Conservation (phyloP, 176 grass and related monocot genomes). For the Areca catechu region DNA sequence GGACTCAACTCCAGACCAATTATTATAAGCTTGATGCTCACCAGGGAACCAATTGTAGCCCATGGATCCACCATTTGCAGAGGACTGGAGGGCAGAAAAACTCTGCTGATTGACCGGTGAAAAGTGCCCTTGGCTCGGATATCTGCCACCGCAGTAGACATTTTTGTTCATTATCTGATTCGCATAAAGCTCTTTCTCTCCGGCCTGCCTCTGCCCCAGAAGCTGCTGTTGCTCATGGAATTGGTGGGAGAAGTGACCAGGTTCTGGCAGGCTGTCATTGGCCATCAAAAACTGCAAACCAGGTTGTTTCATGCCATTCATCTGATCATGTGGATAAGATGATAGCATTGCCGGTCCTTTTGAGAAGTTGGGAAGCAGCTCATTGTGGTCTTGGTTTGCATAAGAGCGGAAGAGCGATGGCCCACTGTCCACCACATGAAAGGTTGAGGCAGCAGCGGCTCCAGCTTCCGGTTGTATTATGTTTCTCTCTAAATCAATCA, state of each 20-base stretch:
- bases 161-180: constrained; percentile 24
- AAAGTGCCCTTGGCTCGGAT: constrained; percentile 21
- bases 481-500: constrained; percentile 25
- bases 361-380: constrained; percentile 16
- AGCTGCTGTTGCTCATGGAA: constrained; percentile 26
- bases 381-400: constrained; percentile 22
- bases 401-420: constrained; percentile 22
- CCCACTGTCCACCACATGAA: constrained; percentile 20
- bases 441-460: constrained; percentile 11
- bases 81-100: constrained; percentile 11
- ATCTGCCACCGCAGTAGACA: constrained; percentile 19
- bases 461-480: constrained; percentile 19
- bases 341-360: constrained; percentile 13
- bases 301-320: constrained; percentile 23
- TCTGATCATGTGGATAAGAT: constrained; percentile 21
- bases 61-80: constrained; percentile 11
- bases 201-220: constrained; percentile 8
- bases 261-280: constrained; percentile 16
- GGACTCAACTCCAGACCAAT: constrained; percentile 26
- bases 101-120: constrained; percentile 20
- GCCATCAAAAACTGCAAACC: constrained; percentile 23
- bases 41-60: constrained; percentile 25
- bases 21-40: constrained; percentile 23
- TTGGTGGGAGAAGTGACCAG: constrained; percentile 15
- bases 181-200: constrained; percentile 10